Evolutionary conservation across 176 grass and related monocot genomes (phyloP).

Genomic region (Oryza glaberrima): DNA sequence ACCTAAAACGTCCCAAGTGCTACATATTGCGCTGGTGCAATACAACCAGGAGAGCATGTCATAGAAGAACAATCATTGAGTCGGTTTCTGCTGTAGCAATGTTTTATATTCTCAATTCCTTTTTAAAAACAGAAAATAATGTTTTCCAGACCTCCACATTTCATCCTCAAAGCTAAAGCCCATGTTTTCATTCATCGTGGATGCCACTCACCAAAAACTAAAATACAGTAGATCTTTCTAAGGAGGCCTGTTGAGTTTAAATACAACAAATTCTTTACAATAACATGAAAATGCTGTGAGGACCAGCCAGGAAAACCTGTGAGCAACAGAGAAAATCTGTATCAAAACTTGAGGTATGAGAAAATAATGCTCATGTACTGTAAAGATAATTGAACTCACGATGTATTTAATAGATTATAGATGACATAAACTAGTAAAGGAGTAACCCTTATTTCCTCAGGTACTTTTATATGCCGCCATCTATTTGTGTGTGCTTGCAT

Average conservation of each 20-base stretch:
- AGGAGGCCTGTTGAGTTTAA: slow-evolving; percentile 29
- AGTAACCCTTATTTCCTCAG: not conserved
- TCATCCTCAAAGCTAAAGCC: slow-evolving; percentile 19
- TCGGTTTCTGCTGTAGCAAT: not conserved
- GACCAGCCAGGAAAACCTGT: slow-evolving; percentile 46
- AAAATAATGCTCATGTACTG: not conserved
- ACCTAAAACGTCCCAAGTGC: not conserved
- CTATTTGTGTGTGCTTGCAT: not conserved
- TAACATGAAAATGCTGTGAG: slow-evolving; percentile 36
- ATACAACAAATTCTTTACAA: slow-evolving; percentile 67
- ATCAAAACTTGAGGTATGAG: not conserved
- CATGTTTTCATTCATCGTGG: slow-evolving; percentile 23
- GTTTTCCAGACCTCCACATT: slow-evolving; percentile 26
- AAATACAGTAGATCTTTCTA: slow-evolving; percentile 44
- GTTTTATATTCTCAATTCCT: slow-evolving; percentile 36
- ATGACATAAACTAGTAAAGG: not conserved
- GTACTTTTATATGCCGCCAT: not conserved
- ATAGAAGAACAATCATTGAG: not conserved
- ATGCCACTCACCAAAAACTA: slow-evolving; percentile 39
- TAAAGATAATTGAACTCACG: not conserved
- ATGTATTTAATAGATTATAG: not conserved
- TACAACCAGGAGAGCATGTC: not conserved
- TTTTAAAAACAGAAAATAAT: slow-evolving; percentile 25
- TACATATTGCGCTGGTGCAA: not conserved
- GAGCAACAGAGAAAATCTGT: not conserved